Percentiles rank a stretch among this genome's conserved stretches.
phyloP scores from a whole-genome alignment of 2,329 filamentous ascomycete species.

The Diaporthe citri region DNA sequence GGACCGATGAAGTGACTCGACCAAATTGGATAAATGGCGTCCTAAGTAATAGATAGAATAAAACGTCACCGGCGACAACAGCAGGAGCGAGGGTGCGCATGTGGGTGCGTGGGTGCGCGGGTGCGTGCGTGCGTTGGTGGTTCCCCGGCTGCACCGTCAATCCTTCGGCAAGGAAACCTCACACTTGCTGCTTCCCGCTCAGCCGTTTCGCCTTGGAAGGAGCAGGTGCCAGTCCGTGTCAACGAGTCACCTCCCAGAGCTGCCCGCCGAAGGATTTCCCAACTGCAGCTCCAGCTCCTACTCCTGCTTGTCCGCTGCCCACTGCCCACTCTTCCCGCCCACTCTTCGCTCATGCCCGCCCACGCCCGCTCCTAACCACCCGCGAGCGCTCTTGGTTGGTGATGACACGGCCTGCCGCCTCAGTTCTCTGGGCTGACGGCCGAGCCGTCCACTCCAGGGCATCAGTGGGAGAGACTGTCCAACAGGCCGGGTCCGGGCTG shows the following conservation, averaged over 20 bases:
- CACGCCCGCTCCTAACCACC: background rate
- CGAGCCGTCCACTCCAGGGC: background rate
- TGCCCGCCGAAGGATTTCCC: slow-evolving; percentile 15
- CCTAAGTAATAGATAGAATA: background rate
- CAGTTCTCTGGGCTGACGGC: slow-evolving; percentile 21
- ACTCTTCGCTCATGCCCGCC: background rate
- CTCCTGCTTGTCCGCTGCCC: background rate
- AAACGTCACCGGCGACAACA: background rate
- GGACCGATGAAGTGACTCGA: background rate
- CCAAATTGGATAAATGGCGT: background rate
- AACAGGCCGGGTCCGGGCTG: slow-evolving; percentile 8
- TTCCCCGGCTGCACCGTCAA: slow-evolving; percentile 23
- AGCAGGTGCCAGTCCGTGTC: slow-evolving; percentile 11
- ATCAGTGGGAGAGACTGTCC: background rate
- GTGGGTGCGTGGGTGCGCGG: background rate
- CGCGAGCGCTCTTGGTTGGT: background rate
- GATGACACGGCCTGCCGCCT: slow-evolving; percentile 25
- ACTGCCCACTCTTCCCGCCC: background rate
- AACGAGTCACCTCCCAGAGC: slow-evolving; percentile 7
- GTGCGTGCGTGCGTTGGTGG: background rate
- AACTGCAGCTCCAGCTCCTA: slow-evolving; percentile 20
- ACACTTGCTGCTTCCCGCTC: background rate
- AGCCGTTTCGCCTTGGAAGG: slow-evolving; percentile 13
- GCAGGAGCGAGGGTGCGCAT: background rate
- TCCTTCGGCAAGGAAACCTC: slow-evolving; percentile 11